phyloP scores from a whole-genome alignment of 345 rosid species.

The Rhizophora mangle region DNA sequence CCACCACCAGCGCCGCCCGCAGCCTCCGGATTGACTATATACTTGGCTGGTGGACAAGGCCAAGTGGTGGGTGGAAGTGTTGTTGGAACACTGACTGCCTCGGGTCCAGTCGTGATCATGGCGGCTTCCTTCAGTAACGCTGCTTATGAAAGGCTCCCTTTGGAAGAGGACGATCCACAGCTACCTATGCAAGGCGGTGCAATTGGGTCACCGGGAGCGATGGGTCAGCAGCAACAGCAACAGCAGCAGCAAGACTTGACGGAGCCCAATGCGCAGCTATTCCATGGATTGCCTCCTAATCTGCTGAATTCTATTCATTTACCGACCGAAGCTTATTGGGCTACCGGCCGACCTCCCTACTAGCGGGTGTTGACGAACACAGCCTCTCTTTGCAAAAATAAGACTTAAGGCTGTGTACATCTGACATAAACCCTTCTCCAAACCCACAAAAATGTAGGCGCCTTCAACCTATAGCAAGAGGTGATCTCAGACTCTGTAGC shows the following conservation, averaged over 20 bases:
- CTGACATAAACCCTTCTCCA: too few relatives aligned
- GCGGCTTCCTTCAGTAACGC: slow-evolving; percentile 99
- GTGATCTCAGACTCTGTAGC: slow-evolving; percentile 28
- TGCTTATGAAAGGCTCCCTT: slow-evolving; percentile 92
- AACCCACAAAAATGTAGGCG: not conserved
- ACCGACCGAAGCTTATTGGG: slow-evolving; percentile 81
- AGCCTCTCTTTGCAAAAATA: too few relatives aligned
- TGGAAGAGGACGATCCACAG: slow-evolving; percentile 78
- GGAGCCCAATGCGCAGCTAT: slow-evolving; percentile 48
- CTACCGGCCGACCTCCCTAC: slow-evolving; percentile 73
- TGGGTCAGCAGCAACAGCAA: slow-evolving; percentile 40
- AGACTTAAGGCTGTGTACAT: not conserved
- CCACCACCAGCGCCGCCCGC: slow-evolving; percentile 98
- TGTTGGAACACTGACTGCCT: slow-evolving; percentile 79
- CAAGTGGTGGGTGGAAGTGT: slow-evolving; percentile 97
- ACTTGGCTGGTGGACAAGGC: slow-evolving; percentile 93
- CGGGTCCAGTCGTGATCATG: slow-evolving; percentile 93
- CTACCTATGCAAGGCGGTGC: slow-evolving; percentile 59
- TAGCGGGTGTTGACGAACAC: slow-evolving; percentile 8
- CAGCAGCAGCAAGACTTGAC: slow-evolving; percentile 55
- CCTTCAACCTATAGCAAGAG: slow-evolving; percentile 18
- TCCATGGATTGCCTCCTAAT: slow-evolving; percentile 87
- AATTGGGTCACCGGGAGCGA: slow-evolving; percentile 57
- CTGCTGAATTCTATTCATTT: slow-evolving; percentile 79
- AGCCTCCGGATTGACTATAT: slow-evolving; percentile 88